Base-by-base conservation (phyloP, 768 basidiomycete species). In the Termitomyces sp. region DNA sequence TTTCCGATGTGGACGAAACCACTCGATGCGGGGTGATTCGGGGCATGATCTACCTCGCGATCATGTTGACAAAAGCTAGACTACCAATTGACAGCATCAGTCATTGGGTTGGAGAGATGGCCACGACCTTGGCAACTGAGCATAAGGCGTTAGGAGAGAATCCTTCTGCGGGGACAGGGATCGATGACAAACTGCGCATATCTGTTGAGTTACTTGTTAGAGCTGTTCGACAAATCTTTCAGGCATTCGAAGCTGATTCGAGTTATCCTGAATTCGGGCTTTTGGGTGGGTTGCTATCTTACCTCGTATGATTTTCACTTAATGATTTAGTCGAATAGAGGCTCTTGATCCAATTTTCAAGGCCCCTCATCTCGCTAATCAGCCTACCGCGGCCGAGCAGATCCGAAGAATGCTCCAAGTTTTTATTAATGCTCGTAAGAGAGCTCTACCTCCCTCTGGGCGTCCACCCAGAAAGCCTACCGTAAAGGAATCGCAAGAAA, bases 11-110 rank as follows among this genome's bases (percentile, higher is more conserved):
- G 0, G 87, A 91, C 61, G 70, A 77, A 18, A 75, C 79, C 16
- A 86, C 88, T 0, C 81, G 91, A 16, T 69, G 79, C n/a, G 84
- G 85, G n/a, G 81, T 84, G 60, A 83, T 97, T 49, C 83, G 88
- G 3, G 91, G 89, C 3, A 76, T 89, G 68, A 84, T 86, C 78
- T 83, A 87, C 67, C 79, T 93, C 47, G 82, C 81, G 1, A 80
- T 82, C 39, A 77, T 91, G 12, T 74, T 87, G 66, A 77, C 81
- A 22, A 81, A 83, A 33, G 80, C 84, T 41, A 66, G 69, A 1
- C 66, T 87, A 11, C 69, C 80, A 6, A 63, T 92, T 11, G 66
- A 77, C 18, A 78, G 81, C 3, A 77, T 88, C 6, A 72, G 84
- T 15, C 75, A 72, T 1, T 94, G 93, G 87, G 73, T 91, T 42